Percentiles rank a stretch among this genome's conserved stretches.
phyloP scores from a whole-genome alignment of 2,329 filamentous ascomycete species.

The Aspergillus clavatus region DNA sequence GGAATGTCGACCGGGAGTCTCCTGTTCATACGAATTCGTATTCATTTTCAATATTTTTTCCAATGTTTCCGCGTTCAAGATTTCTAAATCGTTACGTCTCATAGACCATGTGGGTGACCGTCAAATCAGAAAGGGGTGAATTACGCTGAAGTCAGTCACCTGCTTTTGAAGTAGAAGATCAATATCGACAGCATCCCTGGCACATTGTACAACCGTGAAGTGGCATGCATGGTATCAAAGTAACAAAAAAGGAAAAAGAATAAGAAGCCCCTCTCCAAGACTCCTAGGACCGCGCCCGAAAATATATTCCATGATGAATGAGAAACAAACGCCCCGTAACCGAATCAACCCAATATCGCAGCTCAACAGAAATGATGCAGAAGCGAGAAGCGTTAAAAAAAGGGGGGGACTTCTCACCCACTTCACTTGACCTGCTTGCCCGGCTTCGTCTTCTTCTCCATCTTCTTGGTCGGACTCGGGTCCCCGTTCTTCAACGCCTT shows the following conservation, averaged over 20 bases:
- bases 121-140: no score
- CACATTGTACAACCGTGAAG: not conserved
- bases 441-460: constrained; percentile 21
- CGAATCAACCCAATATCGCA: no score
- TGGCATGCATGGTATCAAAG: not conserved
- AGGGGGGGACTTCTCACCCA: not conserved
- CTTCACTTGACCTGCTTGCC: constrained; percentile 19
- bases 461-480: constrained; percentile 23
- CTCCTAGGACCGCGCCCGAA: not conserved
- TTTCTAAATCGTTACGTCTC: not conserved
- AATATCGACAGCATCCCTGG: no score
- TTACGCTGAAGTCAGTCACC: no score
- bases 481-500: constrained; percentile 17
- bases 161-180: no score
- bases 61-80: not conserved
- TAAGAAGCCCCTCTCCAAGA: not conserved
- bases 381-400: not conserved
- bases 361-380: no score
- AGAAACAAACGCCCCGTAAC: no score
- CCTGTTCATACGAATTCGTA: not conserved
- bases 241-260: no score
- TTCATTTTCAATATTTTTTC: not conserved
- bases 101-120: not conserved
- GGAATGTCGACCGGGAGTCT: constrained; percentile 10
- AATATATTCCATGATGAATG: not conserved